Base-by-base conservation (phyloP, 768 basidiomycete genomes). In the Rhizopogon rudus region DNA sequence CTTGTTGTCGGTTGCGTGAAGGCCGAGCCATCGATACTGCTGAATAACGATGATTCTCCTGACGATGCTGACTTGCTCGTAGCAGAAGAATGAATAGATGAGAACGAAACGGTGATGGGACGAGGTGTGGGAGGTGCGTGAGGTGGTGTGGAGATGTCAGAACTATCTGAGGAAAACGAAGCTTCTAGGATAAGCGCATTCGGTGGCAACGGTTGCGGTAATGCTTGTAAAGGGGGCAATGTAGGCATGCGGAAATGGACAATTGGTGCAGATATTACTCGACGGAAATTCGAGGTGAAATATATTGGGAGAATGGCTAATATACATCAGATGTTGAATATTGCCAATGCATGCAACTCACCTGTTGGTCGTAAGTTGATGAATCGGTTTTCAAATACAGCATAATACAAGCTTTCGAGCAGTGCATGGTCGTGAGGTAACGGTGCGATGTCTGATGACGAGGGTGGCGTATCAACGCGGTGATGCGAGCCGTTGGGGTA, bases 331-430 rank as follows among this genome's bases (percentile, higher is more conserved):
- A 54, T 29, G 22, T 56, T 16, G 42, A 37, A 43, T 7, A 25
- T 16, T 40, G 22, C 20, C 4, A 40, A 51, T 37, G 25, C 44
- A 5, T n/a, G 9, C 39, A 31, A 66, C 78, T 62, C 64, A 84
- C 87, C 82, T 57, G 83, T 84, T 25, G 88, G 88, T 55, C 76
- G 81, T 59, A 79, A 71, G 63, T 88, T 88, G 61, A 90, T 84
- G 60, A 89, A 88, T 5, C 87, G 79, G 57, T 79, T 80, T 61
- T 84, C 82, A 62, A 84, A 89, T 40, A 88, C 81, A 58, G 85
- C 79, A 57, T 77, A 76, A 67, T 79, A 83, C 52, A 90, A 71
- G 14, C 80, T 83, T 62, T 90, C 86, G 22, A 89, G 75, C 20
- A 89, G 65, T 17, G 81, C 84, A 64, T 90, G 87, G 57, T 88